Evolutionary conservation across 2,329 filamentous ascomycete species (phyloP).

Genomic region (Botrytis byssoidea): DNA sequence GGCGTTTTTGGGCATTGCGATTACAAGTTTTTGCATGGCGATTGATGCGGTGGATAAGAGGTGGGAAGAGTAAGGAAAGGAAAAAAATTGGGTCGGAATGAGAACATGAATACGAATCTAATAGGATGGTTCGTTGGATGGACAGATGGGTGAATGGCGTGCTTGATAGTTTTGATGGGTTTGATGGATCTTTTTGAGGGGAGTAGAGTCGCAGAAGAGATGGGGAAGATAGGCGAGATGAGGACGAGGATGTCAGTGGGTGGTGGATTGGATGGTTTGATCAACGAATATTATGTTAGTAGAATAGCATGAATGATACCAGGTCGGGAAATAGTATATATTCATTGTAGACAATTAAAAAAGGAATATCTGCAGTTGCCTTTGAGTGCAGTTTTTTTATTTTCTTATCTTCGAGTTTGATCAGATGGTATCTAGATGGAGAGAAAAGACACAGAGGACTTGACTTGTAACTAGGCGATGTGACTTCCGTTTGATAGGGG

Average conservation of each 20-base stretch:
- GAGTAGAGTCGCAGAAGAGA: too few relatives aligned
- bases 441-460: neutral
- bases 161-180: neutral
- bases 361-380: neutral
- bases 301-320: neutral
- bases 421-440: neutral
- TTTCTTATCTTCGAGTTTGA: neutral
- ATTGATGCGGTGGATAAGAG: neutral
- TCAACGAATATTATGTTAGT: neutral
- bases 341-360: neutral
- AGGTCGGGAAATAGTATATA: neutral
- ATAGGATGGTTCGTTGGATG: neutral
- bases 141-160: neutral
- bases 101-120: neutral
- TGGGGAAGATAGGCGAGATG: neutral
- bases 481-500: too few relatives aligned
- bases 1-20: neutral
- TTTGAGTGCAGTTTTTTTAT: neutral
- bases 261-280: neutral
- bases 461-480: too few relatives aligned
- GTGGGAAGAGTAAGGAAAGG: neutral
- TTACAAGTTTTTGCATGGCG: neutral
- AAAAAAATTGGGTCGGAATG: neutral
- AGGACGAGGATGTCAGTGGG: neutral
- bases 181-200: neutral